A percentile compares a stretch with the other conserved stretches of the same genome.
These are phyloP conservation scores for Brettanomyces naardenensis DNA, from an alignment of 805 yeast genomes.

Conservation along the genomic window DNA sequence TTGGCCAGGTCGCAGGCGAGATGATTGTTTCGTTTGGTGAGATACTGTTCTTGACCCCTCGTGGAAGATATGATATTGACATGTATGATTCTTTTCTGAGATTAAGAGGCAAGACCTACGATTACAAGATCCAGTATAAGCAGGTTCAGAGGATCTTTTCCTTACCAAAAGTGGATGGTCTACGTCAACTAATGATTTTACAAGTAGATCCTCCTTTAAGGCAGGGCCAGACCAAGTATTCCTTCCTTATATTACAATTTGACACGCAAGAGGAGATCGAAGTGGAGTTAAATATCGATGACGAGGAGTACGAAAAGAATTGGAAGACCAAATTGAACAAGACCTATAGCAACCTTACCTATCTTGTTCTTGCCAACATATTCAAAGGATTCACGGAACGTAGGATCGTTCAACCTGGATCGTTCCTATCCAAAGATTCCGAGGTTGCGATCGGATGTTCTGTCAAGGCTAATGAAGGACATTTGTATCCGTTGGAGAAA, in stretches of 20 bases:
- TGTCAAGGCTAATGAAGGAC: slow-evolving; percentile 91
- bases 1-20: slow-evolving; percentile 91
- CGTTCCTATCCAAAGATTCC: slow-evolving; percentile 64
- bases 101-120: slow-evolving; percentile 95
- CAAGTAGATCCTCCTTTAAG: slow-evolving; percentile 96
- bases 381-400: slow-evolving; percentile 86
- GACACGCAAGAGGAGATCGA: slow-evolving; percentile 86
- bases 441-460: slow-evolving; percentile 90
- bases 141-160: slow-evolving; percentile 88
- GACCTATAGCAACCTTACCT: slow-evolving; percentile 69
- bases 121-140: slow-evolving; percentile 85
- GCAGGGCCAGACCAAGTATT: slow-evolving; percentile 97
- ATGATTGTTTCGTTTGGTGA: slow-evolving; percentile 91
- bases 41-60: slow-evolving; percentile 86
- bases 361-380: slow-evolving; percentile 79
- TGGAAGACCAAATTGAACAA: slow-evolving; percentile 71
- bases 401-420: slow-evolving; percentile 77
- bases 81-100: slow-evolving; percentile 83
- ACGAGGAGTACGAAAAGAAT: slow-evolving; percentile 67
- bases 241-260: slow-evolving; percentile 85
- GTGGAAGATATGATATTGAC: slow-evolving; percentile 97
- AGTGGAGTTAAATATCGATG: slow-evolving; percentile 78
- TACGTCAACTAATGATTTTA: slow-evolving; percentile 77
- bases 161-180: slow-evolving; percentile 89
- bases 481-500: slow-evolving; percentile 85